These are phyloP conservation scores for Tolypocladium tundrense DNA, from an alignment of 2,329 filamentous ascomycete genomes.

Conservation along the genomic window DNA sequence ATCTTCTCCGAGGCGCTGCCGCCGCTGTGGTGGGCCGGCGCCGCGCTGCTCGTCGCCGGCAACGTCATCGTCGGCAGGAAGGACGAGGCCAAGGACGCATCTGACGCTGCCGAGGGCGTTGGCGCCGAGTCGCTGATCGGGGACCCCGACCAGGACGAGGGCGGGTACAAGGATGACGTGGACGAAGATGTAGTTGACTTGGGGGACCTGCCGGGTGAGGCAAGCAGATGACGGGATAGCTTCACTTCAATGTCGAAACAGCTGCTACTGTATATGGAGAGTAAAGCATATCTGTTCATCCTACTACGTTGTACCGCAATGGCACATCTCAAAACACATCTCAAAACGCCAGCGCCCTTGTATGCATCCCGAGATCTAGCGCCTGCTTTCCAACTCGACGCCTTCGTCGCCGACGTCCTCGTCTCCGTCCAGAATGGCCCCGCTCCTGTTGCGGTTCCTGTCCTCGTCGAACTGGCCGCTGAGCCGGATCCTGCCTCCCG, in stretches of 20 bases:
- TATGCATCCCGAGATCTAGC: constrained; percentile 3
- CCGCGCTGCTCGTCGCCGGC: constrained; percentile 59
- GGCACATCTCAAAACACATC: neutral
- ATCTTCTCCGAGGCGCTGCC: constrained; percentile 66
- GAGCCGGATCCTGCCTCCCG: constrained; percentile 48
- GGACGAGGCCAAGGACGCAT: constrained; percentile 34
- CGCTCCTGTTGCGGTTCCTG: constrained; percentile 31
- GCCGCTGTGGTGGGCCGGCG: constrained; percentile 67
- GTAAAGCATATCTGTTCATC: neutral
- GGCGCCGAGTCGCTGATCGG: constrained; percentile 18
- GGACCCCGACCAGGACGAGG: constrained; percentile 9
- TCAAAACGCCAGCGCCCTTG: neutral
- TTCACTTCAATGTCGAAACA: neutral
- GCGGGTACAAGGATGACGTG: constrained; percentile 11
- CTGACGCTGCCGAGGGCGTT: constrained; percentile 11
- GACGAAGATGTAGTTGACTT: constrained; percentile 26
- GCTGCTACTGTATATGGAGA: neutral
- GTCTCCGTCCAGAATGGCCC: constrained; percentile 30
- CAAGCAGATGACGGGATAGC: neutral
- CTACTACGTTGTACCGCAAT: neutral
- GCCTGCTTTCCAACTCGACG: constrained; percentile 32
- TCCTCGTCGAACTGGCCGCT: constrained; percentile 26
- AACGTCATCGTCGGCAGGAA: constrained; percentile 70
- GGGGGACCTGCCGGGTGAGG: constrained; percentile 14
- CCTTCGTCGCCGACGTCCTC: constrained; percentile 30